Evolutionary conservation across 345 rosid genomes (phyloP), one percentile per base, ranked within the genome.

Genomic region (Dimocarpus longan): DNA sequence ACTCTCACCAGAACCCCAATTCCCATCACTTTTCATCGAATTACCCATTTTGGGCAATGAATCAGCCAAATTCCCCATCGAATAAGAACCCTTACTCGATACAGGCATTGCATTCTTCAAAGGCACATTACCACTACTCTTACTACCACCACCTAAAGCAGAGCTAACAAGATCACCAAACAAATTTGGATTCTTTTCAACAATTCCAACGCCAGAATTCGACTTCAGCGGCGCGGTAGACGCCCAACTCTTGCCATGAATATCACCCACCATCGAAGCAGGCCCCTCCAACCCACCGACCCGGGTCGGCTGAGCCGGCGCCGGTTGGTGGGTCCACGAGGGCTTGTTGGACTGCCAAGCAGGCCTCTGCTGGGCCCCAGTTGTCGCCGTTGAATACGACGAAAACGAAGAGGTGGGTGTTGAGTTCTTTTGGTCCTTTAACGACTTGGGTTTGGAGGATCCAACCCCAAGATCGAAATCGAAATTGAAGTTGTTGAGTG

Each of bases 111-210:
- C 86, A 76, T 86, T 88, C 71, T 94, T 96, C 89, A 94, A 83
- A 69, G 98, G 98, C 70, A 82, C 94, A 86, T 88, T 91, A 59
- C 85, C 66, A 43, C 46, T 80, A 68, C 86, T 79, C 75, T 75
- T 87, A 26, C 80, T 59, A 74, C 84, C 88, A 4, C 95, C 97
- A 28, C 97, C 99, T 32, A 96, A 79, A 21, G 96, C 97, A 63
- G 99, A 96, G 74, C 86, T 85, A 10, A 96, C 87, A 79, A 96
- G 91, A 90, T 96, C 99, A 48, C 91, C 97, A 68, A 95, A 95
- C 87, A 93, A 87, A 76, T 88, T 88, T 0, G 97, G 91, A 62
- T 86, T 89, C 85, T 92, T 93, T n/a, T 88, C 87, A 13, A 78
- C 94, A 66, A 90, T 82, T 79, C 97, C 98, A 50, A 90, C 79